Evolutionary conservation across 495 filamentous ascomycete genomes (phyloP).

Genomic region (Clohesyomyces aquaticus): DNA sequence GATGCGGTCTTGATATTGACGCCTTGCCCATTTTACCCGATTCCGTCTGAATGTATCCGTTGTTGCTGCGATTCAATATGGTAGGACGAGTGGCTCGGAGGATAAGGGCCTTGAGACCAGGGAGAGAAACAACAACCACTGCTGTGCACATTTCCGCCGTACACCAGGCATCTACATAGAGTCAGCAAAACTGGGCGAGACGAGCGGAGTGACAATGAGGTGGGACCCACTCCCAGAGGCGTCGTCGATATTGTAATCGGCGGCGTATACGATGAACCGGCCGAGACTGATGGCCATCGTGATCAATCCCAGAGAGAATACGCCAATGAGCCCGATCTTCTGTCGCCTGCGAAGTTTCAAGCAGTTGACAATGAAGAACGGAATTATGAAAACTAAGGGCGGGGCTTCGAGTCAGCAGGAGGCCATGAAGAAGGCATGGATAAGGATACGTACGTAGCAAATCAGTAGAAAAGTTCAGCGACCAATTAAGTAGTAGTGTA

Average conservation of each 20-base stretch:
- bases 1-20: neutral
- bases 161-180: neutral
- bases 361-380: constrained; percentile 1
- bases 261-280: neutral
- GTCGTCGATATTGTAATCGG: neutral
- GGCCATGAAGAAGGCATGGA: neutral
- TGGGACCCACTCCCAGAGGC: neutral
- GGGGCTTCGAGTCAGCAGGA: neutral
- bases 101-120: constrained; percentile 2
- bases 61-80: neutral
- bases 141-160: constrained; percentile 5
- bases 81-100: neutral
- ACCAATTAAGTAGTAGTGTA: neutral
- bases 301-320: neutral
- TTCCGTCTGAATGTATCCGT: constrained; percentile 1
- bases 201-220: neutral
- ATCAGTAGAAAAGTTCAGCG: neutral
- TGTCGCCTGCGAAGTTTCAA: constrained; percentile 2
- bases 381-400: neutral
- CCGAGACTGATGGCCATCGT: constrained; percentile 4
- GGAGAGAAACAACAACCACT: neutral
- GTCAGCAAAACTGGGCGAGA: neutral
- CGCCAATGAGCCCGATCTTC: constrained; percentile 3
- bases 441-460: neutral
- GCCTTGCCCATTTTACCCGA: neutral